Conservation (phyloP, 2,329 filamentous ascomycete genomes). For the Trichoderma afroharzianum region DNA sequence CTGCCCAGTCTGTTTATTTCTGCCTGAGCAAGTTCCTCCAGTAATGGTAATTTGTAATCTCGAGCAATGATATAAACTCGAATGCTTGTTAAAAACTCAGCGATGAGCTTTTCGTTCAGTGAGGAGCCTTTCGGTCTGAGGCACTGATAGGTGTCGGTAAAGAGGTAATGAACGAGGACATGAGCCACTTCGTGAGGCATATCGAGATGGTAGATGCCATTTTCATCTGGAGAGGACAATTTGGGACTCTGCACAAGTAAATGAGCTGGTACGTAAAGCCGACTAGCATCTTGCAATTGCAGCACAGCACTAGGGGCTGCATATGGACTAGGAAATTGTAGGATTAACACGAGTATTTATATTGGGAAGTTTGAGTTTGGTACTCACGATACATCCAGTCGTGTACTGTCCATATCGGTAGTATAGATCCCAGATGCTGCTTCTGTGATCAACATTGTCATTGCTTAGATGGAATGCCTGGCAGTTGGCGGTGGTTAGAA, state of each 20-base stretch:
- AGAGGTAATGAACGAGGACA: conserved; percentile 15
- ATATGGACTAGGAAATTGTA: background rate
- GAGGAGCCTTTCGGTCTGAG: background rate
- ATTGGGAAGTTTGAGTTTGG: background rate
- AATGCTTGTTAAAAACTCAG: conserved; percentile 12
- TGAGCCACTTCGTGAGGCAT: conserved; percentile 9
- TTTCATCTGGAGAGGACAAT: background rate
- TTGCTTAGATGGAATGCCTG: background rate
- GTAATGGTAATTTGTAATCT: background rate
- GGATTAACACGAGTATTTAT: background rate
- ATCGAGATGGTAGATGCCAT: background rate
- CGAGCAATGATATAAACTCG: conserved; percentile 8
- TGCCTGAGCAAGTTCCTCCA: conserved; percentile 6
- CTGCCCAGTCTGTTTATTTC: conserved; percentile 12
- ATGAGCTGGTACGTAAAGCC: background rate
- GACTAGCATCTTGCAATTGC: background rate
- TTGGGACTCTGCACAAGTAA: background rate
- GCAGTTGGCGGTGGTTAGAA: no score
- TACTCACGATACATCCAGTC: conserved; percentile 1
- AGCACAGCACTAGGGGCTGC: background rate
- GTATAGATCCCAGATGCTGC: background rate
- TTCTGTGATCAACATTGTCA: background rate
- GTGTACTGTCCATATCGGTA: background rate
- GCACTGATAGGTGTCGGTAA: conserved; percentile 13
- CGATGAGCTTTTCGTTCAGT: background rate